Base-by-base conservation (phyloP, 1,284 basidiomycete genomes). In the Heliocybe sulcata region DNA sequence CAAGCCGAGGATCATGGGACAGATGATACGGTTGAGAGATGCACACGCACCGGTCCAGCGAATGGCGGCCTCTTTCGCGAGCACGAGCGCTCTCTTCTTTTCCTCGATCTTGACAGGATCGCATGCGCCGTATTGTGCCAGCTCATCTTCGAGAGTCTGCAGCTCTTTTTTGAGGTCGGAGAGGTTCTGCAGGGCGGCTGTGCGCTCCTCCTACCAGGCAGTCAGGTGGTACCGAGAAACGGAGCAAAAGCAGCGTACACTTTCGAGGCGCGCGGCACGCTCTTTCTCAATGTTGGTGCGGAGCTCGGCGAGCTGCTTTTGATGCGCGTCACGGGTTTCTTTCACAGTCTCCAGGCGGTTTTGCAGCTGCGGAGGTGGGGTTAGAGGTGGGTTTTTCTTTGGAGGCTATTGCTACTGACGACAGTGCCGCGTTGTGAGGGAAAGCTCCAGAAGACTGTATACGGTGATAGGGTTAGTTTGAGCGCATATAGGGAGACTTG, bases 381-480 rank as follows among this genome's bases (percentile, higher is more conserved):
- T 4, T 33, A n/a, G 35, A 19, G 54, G n/a, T n/a, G 9, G 50
- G 23, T n/a, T 23, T 47, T 20, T 9, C 35, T 19, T 29, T 9
- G 16, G 8, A 19, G 11, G 45, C 27, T 52, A 9, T 20, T 4
- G 42, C 20, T 58, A 20, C 78, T 56, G 60, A 92, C 92, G 63
- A 84, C 76, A 2, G 87, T 81, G 3, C 92, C 92, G 49, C 82
- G 80, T 56, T 93, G 88, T 2, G 90, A 93, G 2, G 92, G 92
- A 65, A 94, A 94, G 64, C 90, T 89, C 92, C 92, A 95, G 67
- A 90, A 94, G 71, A 94, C 92, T 94, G 54, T 8, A 19, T 35
- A 35, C 47, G 23, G 27, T 20, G n/a, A 25, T 16, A 49, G 29
- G n/a, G 25, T 42, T n/a, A 42, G 38, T 20, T n/a, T 6, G 19